phyloP scores from a whole-genome alignment of 139 green algal species.

The Tetratostichococcus sp. region DNA sequence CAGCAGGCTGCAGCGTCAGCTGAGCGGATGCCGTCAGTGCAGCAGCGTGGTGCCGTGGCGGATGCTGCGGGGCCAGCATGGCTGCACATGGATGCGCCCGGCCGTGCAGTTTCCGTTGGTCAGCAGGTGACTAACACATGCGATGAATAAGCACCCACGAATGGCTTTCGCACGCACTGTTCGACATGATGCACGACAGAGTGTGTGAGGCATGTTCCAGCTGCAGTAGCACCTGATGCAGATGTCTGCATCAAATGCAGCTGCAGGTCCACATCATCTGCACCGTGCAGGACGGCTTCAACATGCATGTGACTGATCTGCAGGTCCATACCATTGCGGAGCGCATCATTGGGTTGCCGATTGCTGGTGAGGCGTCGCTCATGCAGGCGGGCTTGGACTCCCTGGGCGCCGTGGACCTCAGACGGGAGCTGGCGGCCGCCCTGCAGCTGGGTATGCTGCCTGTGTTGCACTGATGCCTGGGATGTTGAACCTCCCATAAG shows the following conservation, averaged over 20 bases:
- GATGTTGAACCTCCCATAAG: no score
- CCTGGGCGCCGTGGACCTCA: constrained; percentile 69
- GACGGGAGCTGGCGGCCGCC: constrained; percentile 30
- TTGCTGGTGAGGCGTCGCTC: constrained; percentile 52
- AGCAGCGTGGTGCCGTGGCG: not conserved
- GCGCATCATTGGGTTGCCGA: constrained; percentile 26
- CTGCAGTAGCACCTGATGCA: no score
- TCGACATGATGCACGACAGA: no score
- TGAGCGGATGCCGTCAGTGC: not conserved
- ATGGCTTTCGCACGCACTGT: no score
- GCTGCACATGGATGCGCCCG: not conserved
- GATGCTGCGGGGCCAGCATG: not conserved
- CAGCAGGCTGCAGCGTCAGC: not conserved
- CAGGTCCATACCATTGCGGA: constrained; percentile 4
- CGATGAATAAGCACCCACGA: no score
- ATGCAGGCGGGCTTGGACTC: constrained; percentile 77
- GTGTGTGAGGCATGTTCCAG: no score
- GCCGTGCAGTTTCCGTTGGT: not conserved
- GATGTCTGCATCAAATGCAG: no score
- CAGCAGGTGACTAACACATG: not conserved
- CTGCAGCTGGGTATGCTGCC: not conserved
- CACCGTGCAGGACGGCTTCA: no score
- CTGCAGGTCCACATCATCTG: no score
- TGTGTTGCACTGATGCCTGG: no score
- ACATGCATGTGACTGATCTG: no score